A percentile compares a stretch with the other conserved stretches of the same genome.
Conservation (phyloP, 176 grass and related monocot genomes). For the Calamus simplicifolius region DNA sequence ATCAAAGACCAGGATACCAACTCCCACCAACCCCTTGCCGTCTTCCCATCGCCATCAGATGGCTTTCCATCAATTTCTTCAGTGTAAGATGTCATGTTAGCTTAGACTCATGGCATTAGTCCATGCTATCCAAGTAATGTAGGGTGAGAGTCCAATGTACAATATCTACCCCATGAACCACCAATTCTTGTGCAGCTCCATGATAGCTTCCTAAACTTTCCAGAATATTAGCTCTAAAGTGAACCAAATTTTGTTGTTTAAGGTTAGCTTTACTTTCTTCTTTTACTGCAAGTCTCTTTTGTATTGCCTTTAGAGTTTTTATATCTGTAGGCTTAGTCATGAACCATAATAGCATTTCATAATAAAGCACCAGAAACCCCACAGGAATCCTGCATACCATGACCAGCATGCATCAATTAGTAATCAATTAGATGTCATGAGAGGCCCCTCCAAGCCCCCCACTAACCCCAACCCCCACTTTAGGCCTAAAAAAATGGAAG, state of each 20-base stretch:
- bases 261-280: conserved; percentile 31
- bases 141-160: no score
- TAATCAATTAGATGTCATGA: conserved; percentile 4
- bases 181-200: neutral
- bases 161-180: neutral
- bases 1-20: neutral
- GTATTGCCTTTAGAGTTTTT: conserved; percentile 28
- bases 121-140: no score
- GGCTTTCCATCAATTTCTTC: neutral
- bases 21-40: neutral
- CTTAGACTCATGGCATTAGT: no score
- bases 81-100: neutral
- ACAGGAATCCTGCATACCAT: conserved; percentile 45
- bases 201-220: conserved; percentile 40
- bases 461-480: conserved; percentile 17
- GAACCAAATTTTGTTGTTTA: conserved; percentile 20
- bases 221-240: conserved; percentile 36
- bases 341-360: conserved; percentile 26
- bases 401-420: conserved; percentile 14
- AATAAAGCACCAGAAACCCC: conserved; percentile 20
- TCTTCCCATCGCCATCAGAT: neutral
- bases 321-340: conserved; percentile 36
- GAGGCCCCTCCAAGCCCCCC: conserved; percentile 18
- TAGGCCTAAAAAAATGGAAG: conserved; percentile 10
- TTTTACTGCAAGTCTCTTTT: conserved; percentile 32